phyloP scores from a whole-genome alignment of 208 protist species.

The Leptomonas seymouri region DNA sequence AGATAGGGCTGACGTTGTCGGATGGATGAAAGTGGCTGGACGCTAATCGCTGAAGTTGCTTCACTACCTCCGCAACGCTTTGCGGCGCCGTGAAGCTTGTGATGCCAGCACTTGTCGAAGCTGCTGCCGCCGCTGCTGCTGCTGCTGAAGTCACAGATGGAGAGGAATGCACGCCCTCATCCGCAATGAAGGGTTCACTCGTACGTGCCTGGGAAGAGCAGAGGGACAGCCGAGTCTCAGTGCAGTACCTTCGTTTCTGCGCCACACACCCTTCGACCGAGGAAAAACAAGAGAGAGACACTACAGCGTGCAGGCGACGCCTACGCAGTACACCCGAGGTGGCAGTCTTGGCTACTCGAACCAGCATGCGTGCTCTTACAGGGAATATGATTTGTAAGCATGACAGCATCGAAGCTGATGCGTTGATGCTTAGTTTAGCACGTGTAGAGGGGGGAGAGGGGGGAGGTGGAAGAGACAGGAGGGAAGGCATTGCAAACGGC shows the following conservation, averaged over 20 bases:
- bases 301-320: not conserved
- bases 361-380: not conserved
- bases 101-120: too few species aligned
- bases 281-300: not conserved
- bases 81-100: too few species aligned
- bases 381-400: too few species aligned
- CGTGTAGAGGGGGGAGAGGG: too few species aligned
- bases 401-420: too few species aligned
- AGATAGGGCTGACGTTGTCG: not conserved
- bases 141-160: too few species aligned
- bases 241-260: not conserved
- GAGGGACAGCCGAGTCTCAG: not conserved
- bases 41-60: constrained; percentile 1
- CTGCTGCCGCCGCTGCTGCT: too few species aligned
- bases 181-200: not conserved
- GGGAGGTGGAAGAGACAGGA: too few species aligned
- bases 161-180: not conserved
- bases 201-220: not conserved
- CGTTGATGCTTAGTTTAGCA: too few species aligned
- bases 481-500: too few species aligned
- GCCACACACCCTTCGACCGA: not conserved
- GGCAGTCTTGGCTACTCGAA: not conserved
- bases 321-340: not conserved
- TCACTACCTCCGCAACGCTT: not conserved
- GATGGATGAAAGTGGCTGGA: not conserved